These are phyloP conservation scores for Jatropha multifida DNA, from an alignment of 441 rosid genomes.

Conservation along the genomic window DNA sequence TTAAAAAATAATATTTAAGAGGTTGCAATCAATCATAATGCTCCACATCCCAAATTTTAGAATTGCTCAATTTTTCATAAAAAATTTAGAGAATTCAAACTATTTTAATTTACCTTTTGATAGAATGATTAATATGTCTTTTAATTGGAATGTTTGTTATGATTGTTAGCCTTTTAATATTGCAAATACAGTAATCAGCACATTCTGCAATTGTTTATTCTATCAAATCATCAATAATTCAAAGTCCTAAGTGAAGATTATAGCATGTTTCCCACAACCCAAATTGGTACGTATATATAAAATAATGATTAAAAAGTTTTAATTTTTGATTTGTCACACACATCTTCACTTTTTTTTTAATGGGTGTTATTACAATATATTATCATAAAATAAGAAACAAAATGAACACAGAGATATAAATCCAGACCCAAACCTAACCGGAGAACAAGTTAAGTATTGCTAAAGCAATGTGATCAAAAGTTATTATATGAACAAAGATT, in stretches of 20 bases:
- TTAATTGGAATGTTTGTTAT: neutral
- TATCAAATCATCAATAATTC: neutral
- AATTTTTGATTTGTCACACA: too few relatives aligned
- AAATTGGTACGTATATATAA: neutral
- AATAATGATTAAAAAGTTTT: too few relatives aligned
- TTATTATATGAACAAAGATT: neutral
- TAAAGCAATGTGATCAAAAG: neutral
- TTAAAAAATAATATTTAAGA: neutral
- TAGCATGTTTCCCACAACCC: constrained; percentile 15
- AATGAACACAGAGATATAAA: too few relatives aligned
- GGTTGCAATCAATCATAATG: neutral
- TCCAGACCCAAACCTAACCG: too few relatives aligned
- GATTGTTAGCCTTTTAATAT: neutral
- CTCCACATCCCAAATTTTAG: neutral
- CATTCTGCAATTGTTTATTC: constrained; percentile 1
- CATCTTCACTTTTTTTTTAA: too few relatives aligned
- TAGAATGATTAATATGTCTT: constrained; percentile 9
- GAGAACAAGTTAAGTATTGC: too few relatives aligned
- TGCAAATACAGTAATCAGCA: neutral
- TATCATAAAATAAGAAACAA: too few relatives aligned
- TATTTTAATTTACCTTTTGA: constrained; percentile 4
- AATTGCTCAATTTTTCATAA: neutral
- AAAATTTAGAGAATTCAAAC: neutral
- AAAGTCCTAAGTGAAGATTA: neutral
- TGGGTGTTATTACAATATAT: too few relatives aligned